Conservation (phyloP, 768 basidiomycete genomes). For the Boletus eberwhitei region DNA sequence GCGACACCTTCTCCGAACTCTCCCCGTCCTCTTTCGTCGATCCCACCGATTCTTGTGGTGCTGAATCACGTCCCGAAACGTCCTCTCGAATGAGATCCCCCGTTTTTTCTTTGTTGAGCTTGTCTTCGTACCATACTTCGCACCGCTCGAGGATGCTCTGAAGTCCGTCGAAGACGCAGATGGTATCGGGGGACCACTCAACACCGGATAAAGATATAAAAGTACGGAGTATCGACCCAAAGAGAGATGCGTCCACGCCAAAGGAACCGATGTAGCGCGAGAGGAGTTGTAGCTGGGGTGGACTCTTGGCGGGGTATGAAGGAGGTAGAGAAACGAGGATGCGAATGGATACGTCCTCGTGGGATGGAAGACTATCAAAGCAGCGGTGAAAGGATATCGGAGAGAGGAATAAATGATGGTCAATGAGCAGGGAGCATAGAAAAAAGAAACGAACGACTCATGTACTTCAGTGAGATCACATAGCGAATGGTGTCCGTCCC, state of each 20-base stretch:
- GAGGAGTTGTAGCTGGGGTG: constrained; percentile 82
- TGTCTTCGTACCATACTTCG: constrained; percentile 68
- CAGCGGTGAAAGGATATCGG: background rate
- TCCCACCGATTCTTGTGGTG: constrained; percentile 4
- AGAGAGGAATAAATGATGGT: background rate
- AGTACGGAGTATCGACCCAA: constrained; percentile 74
- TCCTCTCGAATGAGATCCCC: constrained; percentile 59
- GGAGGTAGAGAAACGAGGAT: constrained; percentile 56
- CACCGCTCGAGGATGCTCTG: constrained; percentile 71
- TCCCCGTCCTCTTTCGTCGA: constrained; percentile 6
- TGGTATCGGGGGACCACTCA: constrained; percentile 69
- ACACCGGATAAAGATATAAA: constrained; percentile 75
- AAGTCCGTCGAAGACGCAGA: constrained; percentile 86
- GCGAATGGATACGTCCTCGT: constrained; percentile 50
- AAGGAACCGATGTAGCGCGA: constrained; percentile 82
- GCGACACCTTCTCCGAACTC: background rate
- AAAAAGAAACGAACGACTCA: constrained; percentile 3
- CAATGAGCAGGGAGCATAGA: background rate
- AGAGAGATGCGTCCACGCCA: constrained; percentile 67
- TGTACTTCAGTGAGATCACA: constrained; percentile 62
- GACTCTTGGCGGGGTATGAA: constrained; percentile 61
- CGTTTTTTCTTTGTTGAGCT: constrained; percentile 50
- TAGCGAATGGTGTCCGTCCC: constrained; percentile 52
- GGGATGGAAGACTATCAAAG: constrained; percentile 46
- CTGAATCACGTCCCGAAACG: constrained; percentile 26